Evolutionary conservation across 1,284 basidiomycete genomes (phyloP).

Genomic region (Meira miltonrushii): DNA sequence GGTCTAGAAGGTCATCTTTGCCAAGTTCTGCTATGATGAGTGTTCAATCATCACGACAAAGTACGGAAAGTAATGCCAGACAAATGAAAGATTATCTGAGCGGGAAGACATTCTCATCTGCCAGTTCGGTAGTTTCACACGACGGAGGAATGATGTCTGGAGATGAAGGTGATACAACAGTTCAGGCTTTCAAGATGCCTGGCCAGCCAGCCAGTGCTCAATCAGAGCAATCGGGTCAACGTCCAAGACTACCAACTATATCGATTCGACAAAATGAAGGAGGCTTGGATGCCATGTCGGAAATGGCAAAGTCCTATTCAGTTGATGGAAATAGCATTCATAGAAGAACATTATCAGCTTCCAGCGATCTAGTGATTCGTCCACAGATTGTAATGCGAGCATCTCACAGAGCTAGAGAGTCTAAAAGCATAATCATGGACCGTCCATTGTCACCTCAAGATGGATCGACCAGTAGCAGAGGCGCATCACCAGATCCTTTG

Average conservation of each 20-base stretch:
- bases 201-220: conserved; percentile 4
- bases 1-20: neutral
- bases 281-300: neutral
- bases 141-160: neutral
- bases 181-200: conserved; percentile 3
- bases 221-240: neutral
- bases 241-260: neutral
- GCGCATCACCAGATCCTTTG: neutral
- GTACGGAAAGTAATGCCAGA: neutral
- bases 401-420: neutral
- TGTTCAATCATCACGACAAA: neutral
- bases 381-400: conserved; percentile 7
- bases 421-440: neutral
- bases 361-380: conserved; percentile 6
- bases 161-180: neutral
- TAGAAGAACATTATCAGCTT: conserved; percentile 4
- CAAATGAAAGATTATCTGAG: neutral
- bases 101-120: neutral
- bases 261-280: neutral
- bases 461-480: neutral
- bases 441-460: neutral
- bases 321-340: neutral
- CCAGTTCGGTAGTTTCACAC: neutral
- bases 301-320: neutral
- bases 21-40: neutral